These are phyloP conservation scores for Hyphopichia burtonii DNA, from an alignment of 1,139 yeast genomes.

Conservation along the genomic window DNA sequence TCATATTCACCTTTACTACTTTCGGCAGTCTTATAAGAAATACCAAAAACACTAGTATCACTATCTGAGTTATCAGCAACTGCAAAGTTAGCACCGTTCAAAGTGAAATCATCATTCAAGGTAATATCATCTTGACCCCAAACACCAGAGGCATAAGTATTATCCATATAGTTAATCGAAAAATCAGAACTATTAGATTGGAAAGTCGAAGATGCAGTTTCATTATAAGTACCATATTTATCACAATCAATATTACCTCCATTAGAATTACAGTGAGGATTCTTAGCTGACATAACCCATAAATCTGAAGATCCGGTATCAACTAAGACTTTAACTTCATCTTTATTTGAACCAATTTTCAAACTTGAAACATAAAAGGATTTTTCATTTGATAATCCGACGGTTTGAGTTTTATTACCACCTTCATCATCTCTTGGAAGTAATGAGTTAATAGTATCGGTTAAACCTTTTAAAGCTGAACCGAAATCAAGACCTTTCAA, in stretches of 20 bases:
- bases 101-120: slow-evolving; percentile 16
- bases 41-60: slow-evolving; percentile 59
- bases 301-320: slow-evolving; percentile 73
- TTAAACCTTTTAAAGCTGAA: slow-evolving; percentile 14
- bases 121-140: slow-evolving; percentile 61
- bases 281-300: slow-evolving; percentile 46
- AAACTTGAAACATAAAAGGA: slow-evolving; percentile 36
- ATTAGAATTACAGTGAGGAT: slow-evolving; percentile 21
- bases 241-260: slow-evolving; percentile 31
- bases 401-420: slow-evolving; percentile 5
- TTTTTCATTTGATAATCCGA: slow-evolving; percentile 15
- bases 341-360: slow-evolving; percentile 56
- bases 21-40: slow-evolving; percentile 39
- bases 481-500: slow-evolving; percentile 15
- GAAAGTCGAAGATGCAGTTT: slow-evolving; percentile 44
- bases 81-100: slow-evolving; percentile 51
- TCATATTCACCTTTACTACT: slow-evolving; percentile 31
- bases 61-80: slow-evolving; percentile 55
- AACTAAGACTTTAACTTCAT: slow-evolving; percentile 50
- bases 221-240: slow-evolving; percentile 51
- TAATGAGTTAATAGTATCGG: slow-evolving; percentile 8
- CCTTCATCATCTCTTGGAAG: slow-evolving; percentile 9
- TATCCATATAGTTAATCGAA: slow-evolving; percentile 30
- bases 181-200: slow-evolving; percentile 41
- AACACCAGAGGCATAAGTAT: slow-evolving; percentile 30